Conservation (phyloP, 345 rosid genomes). For the Pelargonium nanum region DNA sequence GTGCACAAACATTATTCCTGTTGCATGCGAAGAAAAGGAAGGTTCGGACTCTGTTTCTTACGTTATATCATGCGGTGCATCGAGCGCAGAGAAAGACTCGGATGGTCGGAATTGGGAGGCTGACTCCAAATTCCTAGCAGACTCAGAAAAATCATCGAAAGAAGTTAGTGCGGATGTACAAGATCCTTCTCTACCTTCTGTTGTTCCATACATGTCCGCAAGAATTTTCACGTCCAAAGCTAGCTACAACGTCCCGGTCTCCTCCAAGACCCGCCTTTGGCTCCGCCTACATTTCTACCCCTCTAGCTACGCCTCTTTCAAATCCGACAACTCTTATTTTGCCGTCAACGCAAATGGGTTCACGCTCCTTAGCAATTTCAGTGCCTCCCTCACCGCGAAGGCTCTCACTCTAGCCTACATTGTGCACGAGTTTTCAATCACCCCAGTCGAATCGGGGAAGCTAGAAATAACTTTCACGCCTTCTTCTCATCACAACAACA, state of each 20-base stretch:
- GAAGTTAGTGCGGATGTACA: slow-evolving; percentile 22
- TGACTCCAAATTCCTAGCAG: slow-evolving; percentile 25
- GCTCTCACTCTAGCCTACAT: slow-evolving; percentile 41
- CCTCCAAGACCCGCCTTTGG: slow-evolving; percentile 21
- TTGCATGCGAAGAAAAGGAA: too few species aligned
- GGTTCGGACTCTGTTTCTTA: slow-evolving; percentile 15
- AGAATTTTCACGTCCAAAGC: slow-evolving; percentile 37
- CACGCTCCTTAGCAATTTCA: slow-evolving; percentile 44
- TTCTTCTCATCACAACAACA: slow-evolving; percentile 10
- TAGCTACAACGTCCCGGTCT: slow-evolving; percentile 29
- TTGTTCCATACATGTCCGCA: slow-evolving; percentile 47
- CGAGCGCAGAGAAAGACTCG: slow-evolving; percentile 17
- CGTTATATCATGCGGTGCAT: slow-evolving; percentile 35
- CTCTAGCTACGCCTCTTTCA: slow-evolving; percentile 18
- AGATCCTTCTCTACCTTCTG: slow-evolving; percentile 38
- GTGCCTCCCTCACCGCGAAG: slow-evolving; percentile 35
- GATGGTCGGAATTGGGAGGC: slow-evolving; percentile 35
- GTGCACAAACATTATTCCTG: too few species aligned
- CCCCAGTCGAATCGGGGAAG: slow-evolving; percentile 16
- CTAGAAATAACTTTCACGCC: slow-evolving; percentile 33
- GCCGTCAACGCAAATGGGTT: slow-evolving; percentile 26
- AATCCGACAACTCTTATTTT: slow-evolving; percentile 25
- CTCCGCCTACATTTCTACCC: slow-evolving; percentile 48
- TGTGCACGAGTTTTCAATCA: slow-evolving; percentile 29
- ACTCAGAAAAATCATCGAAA: slow-evolving; percentile 13